Conservation (phyloP, 2,329 filamentous ascomycete species). For the Aschersonia sp. region DNA sequence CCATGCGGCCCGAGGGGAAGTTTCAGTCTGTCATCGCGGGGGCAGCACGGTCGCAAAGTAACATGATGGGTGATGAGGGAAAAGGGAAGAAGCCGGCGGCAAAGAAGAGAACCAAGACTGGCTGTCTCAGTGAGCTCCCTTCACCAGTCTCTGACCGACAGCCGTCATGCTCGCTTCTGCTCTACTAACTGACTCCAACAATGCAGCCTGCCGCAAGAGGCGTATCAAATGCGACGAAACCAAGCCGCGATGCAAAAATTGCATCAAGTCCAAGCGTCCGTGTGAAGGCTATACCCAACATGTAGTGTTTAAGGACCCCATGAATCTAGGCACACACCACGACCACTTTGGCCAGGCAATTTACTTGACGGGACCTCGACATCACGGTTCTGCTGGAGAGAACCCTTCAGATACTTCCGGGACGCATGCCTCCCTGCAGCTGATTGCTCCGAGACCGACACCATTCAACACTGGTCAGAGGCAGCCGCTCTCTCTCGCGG, state of each 20-base stretch:
- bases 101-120: slow-evolving; percentile 76
- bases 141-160: not conserved
- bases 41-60: slow-evolving; percentile 15
- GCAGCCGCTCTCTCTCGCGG: slow-evolving; percentile 4
- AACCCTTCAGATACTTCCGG: slow-evolving; percentile 19
- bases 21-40: slow-evolving; percentile 12
- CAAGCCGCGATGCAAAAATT: slow-evolving; percentile 68
- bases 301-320: slow-evolving; percentile 63
- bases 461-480: slow-evolving; percentile 12
- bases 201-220: slow-evolving; percentile 71
- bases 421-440: slow-evolving; percentile 21
- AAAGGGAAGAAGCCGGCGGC: slow-evolving; percentile 30
- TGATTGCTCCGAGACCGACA: slow-evolving; percentile 38
- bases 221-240: slow-evolving; percentile 97
- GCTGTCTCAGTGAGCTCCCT: slow-evolving; percentile 61
- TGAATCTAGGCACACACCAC: slow-evolving; percentile 18
- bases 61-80: slow-evolving; percentile 24
- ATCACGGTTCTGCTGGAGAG: slow-evolving; percentile 10
- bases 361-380: slow-evolving; percentile 25
- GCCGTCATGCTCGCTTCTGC: not conserved
- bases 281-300: slow-evolving; percentile 77
- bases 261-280: slow-evolving; percentile 69
- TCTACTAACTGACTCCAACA: slow-evolving; percentile 6
- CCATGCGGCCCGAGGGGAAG: slow-evolving; percentile 4
- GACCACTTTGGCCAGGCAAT: slow-evolving; percentile 26